Base-by-base conservation (phyloP, 2,329 filamentous ascomycete species). In the Pseudogymnoascus sp. region DNA sequence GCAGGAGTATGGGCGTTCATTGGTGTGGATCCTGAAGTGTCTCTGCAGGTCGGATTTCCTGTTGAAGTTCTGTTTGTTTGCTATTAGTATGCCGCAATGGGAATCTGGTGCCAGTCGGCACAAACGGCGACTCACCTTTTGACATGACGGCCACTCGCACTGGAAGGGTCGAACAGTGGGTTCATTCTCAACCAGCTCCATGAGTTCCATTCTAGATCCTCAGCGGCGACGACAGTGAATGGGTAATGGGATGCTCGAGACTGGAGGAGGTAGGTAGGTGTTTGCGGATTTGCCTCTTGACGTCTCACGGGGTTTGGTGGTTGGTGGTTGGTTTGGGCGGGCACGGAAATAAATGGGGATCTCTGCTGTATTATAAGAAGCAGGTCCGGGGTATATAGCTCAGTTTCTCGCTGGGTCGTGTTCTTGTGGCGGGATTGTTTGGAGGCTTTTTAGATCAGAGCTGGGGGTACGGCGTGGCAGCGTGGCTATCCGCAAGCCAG, bases 21-120 rank as follows among this genome's bases (percentile, higher is more conserved):
- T 89, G 63, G 87, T 90, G 75, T 90, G 87, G 71, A 89, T 90
- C 67, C 87, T 82, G 71, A 87, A 87, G 71, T 90, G 87, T 72
- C 87, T 81, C 71, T 88, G 85, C 66, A 90, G 77, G 70, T 89
- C 87, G 16, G 87, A 89, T 75, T 89, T 89, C 71, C 87, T 81
- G 75, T 89, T 89, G 78, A 90, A 90, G 76, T 84, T 87, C 87
- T 89, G 69, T 13, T 54, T 25, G 13, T 43, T 8, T 11, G 39
- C 34, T 34, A 62, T 68, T 51, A 67, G 65, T 31, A 64, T 45
- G 62, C n/a, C n/a, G n/a, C n/a, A n/a, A n/a, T n/a, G n/a, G n/a
- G n/a, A n/a, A n/a, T n/a, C n/a, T n/a, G 16, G 16, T 34, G 13
- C 41, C 23, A 16, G 4, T 4, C 11, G 6, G 25, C 6, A 61